Evolutionary conservation across 441 rosid species (phyloP).

Genomic region (Manihot esculenta): DNA sequence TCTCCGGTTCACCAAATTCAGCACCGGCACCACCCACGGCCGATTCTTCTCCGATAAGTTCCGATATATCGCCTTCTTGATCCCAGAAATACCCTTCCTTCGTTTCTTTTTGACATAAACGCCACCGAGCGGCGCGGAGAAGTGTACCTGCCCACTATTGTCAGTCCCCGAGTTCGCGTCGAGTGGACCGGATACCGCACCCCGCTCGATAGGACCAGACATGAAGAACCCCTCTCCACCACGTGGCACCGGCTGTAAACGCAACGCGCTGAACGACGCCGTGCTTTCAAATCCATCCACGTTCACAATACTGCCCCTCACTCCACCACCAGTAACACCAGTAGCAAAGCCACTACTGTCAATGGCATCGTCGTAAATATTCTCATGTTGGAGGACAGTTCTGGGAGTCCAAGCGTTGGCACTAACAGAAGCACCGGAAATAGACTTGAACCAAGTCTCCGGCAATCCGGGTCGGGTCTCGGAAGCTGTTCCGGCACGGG

Average conservation of each 20-base stretch:
- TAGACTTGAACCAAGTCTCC: constrained; percentile 63
- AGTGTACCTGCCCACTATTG: constrained; percentile 55
- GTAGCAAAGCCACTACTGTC: constrained; percentile 34
- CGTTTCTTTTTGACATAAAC: constrained; percentile 56
- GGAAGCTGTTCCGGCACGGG: constrained; percentile 40
- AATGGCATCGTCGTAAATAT: constrained; percentile 76
- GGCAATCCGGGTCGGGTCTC: constrained; percentile 24
- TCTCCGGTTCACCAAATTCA: constrained; percentile 59
- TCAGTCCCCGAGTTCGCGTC: constrained; percentile 44
- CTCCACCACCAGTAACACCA: constrained; percentile 37
- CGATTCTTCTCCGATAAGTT: constrained; percentile 75
- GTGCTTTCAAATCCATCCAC: constrained; percentile 86
- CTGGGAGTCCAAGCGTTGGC: constrained; percentile 83
- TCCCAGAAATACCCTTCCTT: constrained; percentile 57
- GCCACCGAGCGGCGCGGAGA: constrained; percentile 95
- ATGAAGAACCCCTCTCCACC: constrained; percentile 64
- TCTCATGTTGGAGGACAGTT: constrained; percentile 74
- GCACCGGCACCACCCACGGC: constrained; percentile 95
- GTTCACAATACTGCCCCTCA: constrained; percentile 46
- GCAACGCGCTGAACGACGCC: constrained; percentile 82
- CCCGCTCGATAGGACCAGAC: constrained; percentile 87
- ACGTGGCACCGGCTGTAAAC: constrained; percentile 81
- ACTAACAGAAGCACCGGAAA: constrained; percentile 92
- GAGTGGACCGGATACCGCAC: constrained; percentile 70
- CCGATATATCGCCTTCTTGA: constrained; percentile 49